Base-by-base conservation (phyloP, 129 eudicot genomes). In the Centrapalus pauciflorus region DNA sequence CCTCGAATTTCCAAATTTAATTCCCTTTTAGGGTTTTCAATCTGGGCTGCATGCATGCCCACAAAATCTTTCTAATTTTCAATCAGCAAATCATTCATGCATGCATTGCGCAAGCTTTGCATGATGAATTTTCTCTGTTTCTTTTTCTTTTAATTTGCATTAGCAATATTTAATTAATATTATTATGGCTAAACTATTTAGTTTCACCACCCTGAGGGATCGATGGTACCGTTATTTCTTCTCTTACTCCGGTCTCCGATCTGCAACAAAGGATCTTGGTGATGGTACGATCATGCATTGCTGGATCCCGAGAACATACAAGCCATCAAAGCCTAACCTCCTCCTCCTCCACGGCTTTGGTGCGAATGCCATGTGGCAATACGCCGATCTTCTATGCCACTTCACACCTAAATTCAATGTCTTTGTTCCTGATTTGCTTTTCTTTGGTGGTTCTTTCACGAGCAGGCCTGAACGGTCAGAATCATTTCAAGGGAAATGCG, bases 361-460 rank as follows among this genome's bases (percentile, higher is more conserved):
- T 0, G 97, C 97, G 69, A 90, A 90, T 23, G 89, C 97, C n/a
- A 90, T 83, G 97, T 90, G 91, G 97, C 97, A 90, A 73, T 90
- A 79, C 52, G 86, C 81, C 1, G 88, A 85, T n/a, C 68, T 81
- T 1, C 72, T 86, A 12, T 68, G 65, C 7, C 82, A 81, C 56
- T 73, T 89, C 79, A 76, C 74, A 41, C 81, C 88, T 19, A 80
- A 76, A 40, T 87, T 78, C 80, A 81, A 87, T 12, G 70, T 89
- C 16, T 86, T 78, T 70, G 84, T 89, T 9, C 96, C 95, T 0
- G 96, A 89, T 20, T 81, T 89, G 0, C 79, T 83, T 28, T 89
- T 88, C 75, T 88, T 88, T 21, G 89, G 93, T 0, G 73, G 76
- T 2, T 88, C 89, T 0, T 58, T 49, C 81, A 85, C 96, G 38